phyloP scores from a whole-genome alignment of 2,329 filamentous ascomycete genomes.

The Sporothrix luriei region DNA sequence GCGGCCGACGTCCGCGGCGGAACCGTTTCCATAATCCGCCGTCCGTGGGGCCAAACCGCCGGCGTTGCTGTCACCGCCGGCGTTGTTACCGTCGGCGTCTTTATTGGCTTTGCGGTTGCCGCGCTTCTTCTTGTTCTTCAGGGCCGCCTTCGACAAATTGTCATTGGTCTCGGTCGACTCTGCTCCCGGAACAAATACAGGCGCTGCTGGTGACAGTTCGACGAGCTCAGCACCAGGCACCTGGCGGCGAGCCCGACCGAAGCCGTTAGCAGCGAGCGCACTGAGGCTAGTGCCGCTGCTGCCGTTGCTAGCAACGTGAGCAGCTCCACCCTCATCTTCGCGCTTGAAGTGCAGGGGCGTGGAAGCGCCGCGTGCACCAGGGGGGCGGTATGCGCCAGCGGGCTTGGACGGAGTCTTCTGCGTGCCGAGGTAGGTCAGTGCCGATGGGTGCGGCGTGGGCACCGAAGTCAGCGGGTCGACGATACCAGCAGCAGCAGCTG shows the following conservation, averaged over 20 bases:
- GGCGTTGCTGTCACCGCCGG: slow-evolving; percentile 52
- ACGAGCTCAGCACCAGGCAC: slow-evolving; percentile 84
- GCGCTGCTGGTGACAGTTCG: slow-evolving; percentile 68
- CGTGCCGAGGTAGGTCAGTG: slow-evolving; percentile 76
- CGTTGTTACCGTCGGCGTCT: slow-evolving; percentile 55
- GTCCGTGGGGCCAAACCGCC: slow-evolving; percentile 53
- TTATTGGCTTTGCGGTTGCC: slow-evolving; percentile 87
- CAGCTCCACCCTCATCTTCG: slow-evolving; percentile 90
- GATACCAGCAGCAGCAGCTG: slow-evolving; percentile 47
- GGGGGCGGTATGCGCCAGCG: slow-evolving; percentile 93
- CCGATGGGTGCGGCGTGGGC: slow-evolving; percentile 80
- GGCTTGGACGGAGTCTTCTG: slow-evolving; percentile 96
- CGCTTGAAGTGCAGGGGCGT: slow-evolving; percentile 96
- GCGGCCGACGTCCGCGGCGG: slow-evolving; percentile 56
- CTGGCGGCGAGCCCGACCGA: slow-evolving; percentile 71
- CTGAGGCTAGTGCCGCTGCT: slow-evolving; percentile 69
- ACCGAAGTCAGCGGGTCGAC: slow-evolving; percentile 73
- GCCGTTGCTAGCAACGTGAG: slow-evolving; percentile 79
- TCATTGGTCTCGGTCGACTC: slow-evolving; percentile 68
- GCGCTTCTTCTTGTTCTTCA: slow-evolving; percentile 99
- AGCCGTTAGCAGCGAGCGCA: slow-evolving; percentile 72
- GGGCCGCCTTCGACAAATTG: slow-evolving; percentile 76
- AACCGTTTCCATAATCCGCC: slow-evolving; percentile 47
- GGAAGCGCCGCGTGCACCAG: slow-evolving; percentile 82
- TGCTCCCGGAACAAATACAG: slow-evolving; percentile 47